Evolutionary conservation across 495 filamentous ascomycete genomes (phyloP).

Genomic region (Tetracladium marchalianum): DNA sequence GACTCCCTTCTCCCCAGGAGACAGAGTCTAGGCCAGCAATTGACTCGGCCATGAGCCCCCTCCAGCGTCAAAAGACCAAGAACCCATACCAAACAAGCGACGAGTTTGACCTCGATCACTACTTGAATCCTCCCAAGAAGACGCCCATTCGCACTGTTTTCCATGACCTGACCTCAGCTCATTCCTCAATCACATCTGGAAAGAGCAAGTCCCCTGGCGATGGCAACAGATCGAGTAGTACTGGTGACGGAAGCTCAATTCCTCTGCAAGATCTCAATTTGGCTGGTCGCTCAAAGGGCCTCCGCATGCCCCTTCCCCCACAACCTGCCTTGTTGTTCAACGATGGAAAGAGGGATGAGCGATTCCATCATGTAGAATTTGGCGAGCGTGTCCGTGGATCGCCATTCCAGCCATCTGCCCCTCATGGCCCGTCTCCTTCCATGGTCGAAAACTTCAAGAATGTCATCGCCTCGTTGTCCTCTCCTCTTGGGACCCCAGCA

Average conservation of each 20-base stretch:
- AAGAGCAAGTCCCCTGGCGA: background rate
- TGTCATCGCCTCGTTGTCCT: no score
- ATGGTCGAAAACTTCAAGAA: background rate
- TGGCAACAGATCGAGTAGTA: background rate
- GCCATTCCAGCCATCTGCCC: background rate
- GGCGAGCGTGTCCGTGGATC: background rate
- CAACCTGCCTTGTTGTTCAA: background rate
- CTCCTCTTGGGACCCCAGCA: no score
- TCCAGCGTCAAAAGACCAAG: no score
- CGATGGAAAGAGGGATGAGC: background rate
- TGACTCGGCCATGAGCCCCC: no score
- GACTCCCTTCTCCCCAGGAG: no score
- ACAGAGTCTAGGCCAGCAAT: no score
- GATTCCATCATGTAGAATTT: background rate
- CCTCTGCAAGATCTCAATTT: conserved; percentile 7
- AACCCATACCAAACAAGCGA: no score
- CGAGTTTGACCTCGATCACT: no score
- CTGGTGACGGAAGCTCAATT: conserved; percentile 6
- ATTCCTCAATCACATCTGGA: conserved; percentile 15
- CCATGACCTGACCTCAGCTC: conserved; percentile 12
- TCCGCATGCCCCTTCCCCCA: conserved; percentile 1
- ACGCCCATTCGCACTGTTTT: conserved; percentile 14
- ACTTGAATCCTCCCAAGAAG: background rate
- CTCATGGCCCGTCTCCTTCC: background rate
- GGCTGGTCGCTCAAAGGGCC: no score